Conservation (phyloP, 169 alveolate species). For the Cryptosporidium meleagridis region DNA sequence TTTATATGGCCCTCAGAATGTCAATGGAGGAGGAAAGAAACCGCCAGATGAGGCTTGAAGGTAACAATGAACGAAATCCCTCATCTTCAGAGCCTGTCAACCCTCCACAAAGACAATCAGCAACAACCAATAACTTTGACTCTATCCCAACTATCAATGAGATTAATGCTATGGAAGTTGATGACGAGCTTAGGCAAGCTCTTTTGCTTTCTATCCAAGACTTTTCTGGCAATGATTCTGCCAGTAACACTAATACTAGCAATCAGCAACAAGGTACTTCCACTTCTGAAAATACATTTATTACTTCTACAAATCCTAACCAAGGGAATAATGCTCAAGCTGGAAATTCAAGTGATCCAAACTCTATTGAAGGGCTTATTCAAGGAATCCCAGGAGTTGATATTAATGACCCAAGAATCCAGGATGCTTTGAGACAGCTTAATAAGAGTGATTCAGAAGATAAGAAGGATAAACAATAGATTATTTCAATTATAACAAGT, state of each 20-base stretch:
- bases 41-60: constrained; percentile 50
- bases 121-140: neutral
- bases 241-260: neutral
- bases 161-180: constrained; percentile 74
- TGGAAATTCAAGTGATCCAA: neutral
- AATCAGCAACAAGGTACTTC: neutral
- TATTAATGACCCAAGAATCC: constrained; percentile 77
- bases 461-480: constrained; percentile 40
- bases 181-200: constrained; percentile 77
- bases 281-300: neutral
- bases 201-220: constrained; percentile 73
- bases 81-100: neutral
- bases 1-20: constrained; percentile 87
- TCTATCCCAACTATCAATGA: constrained; percentile 59
- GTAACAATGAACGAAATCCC: neutral
- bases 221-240: constrained; percentile 20
- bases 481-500: neutral
- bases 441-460: constrained; percentile 54
- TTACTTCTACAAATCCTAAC: neutral
- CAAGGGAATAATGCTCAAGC: neutral
- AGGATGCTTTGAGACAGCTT: constrained; percentile 74
- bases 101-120: neutral
- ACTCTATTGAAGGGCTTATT: constrained; percentile 45
- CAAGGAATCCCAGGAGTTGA: constrained; percentile 79
- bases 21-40: constrained; percentile 77